phyloP scores from a whole-genome alignment of 1,284 basidiomycete genomes.

The Hymenochaete sp. region DNA sequence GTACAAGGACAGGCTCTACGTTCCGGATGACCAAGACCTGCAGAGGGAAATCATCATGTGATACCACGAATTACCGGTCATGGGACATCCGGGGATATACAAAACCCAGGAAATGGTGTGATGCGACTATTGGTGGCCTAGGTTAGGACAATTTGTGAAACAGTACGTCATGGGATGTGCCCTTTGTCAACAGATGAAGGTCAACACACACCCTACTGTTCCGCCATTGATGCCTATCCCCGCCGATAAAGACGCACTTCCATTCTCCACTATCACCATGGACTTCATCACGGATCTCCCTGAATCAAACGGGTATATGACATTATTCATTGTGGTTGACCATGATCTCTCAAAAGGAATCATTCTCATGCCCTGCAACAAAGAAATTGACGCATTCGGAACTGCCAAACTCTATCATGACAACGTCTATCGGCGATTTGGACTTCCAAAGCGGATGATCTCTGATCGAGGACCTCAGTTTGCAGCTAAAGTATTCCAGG shows the following conservation, averaged over 20 bases:
- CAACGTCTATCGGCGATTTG: constrained; percentile 27
- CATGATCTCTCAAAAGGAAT: constrained; percentile 26
- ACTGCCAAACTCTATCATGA: constrained; percentile 23
- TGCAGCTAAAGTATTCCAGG: constrained; percentile 22
- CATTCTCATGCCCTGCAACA: constrained; percentile 24
- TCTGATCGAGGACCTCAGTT: constrained; percentile 32
- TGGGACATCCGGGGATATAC: constrained; percentile 35
- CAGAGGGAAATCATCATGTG: constrained; percentile 20
- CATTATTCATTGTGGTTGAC: constrained; percentile 32
- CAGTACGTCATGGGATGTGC: constrained; percentile 33
- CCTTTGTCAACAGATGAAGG: constrained; percentile 32
- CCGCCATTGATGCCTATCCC: constrained; percentile 8
- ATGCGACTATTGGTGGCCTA: constrained; percentile 38
- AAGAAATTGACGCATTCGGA: constrained; percentile 23
- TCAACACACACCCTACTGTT: constrained; percentile 11
- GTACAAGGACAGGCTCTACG: constrained; percentile 20
- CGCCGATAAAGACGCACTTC: background rate
- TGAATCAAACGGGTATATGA: constrained; percentile 27
- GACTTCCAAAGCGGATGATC: constrained; percentile 29
- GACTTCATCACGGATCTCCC: constrained; percentile 26
- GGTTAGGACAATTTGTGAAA: constrained; percentile 24
- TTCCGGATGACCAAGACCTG: constrained; percentile 20
- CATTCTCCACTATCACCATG: constrained; percentile 8
- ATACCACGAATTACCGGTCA: constrained; percentile 25
- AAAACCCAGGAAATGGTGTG: constrained; percentile 31